Percentiles rank a stretch among this genome's conserved stretches.
Evolutionary conservation across 371 early-diverging fungal genomes (phyloP).

Genomic region (Mortierella sp.): DNA sequence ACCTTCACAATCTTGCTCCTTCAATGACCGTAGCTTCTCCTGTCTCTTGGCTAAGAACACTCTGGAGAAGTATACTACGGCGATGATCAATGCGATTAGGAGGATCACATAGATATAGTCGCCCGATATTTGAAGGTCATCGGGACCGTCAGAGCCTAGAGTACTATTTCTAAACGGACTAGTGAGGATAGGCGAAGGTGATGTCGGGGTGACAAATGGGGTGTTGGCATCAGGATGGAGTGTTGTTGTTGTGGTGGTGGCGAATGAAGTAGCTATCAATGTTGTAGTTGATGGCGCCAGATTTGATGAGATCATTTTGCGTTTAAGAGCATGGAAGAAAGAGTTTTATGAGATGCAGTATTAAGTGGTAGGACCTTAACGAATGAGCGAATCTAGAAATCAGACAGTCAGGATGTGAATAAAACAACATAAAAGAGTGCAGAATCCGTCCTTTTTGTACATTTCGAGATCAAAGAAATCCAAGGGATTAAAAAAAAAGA

Average conservation of each 20-base stretch:
- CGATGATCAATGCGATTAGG: constrained; percentile 5
- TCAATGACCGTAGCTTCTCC: neutral
- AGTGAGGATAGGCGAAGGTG: neutral
- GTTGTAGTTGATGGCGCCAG: neutral
- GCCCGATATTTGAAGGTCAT: constrained; percentile 11
- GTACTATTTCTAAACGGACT: neutral
- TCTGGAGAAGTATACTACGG: constrained; percentile 13
- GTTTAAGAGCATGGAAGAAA: too few relatives aligned
- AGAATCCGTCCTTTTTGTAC: neutral
- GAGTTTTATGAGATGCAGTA: neutral
- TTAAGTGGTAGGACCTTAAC: neutral
- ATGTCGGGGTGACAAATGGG: neutral
- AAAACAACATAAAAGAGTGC: neutral
- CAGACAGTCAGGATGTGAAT: too few relatives aligned
- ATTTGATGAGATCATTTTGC: neutral
- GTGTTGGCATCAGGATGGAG: neutral
- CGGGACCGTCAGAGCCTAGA: neutral
- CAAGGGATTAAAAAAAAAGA: neutral
- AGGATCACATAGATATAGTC: constrained; percentile 29
- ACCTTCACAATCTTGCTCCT: constrained; percentile 25
- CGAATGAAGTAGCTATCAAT: neutral
- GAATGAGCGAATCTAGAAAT: too few relatives aligned
- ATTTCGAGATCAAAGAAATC: neutral
- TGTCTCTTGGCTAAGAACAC: constrained; percentile 12
- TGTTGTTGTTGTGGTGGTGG: neutral